Evolutionary conservation across 495 filamentous ascomycete genomes (phyloP).

Genomic region (Podospora conica): DNA sequence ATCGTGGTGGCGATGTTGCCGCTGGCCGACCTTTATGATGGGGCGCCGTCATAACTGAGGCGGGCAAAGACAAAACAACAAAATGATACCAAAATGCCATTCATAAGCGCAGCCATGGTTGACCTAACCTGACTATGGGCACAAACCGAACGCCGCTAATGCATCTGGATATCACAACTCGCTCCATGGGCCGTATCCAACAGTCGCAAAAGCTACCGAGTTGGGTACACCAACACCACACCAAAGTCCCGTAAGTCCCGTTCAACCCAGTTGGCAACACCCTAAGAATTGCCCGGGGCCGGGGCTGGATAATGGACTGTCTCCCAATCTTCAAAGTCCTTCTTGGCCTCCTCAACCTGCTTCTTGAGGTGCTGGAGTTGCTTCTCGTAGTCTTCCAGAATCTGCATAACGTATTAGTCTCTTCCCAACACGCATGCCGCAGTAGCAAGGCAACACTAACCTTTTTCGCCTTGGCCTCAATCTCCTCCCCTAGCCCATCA

Average conservation of each 20-base stretch:
- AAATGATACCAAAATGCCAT: background rate
- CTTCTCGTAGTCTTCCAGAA: slow-evolving; percentile 81
- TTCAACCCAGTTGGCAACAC: slow-evolving; percentile 12
- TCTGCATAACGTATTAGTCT: slow-evolving; percentile 44
- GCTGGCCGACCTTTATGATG: background rate
- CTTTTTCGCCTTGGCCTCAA: slow-evolving; percentile 77
- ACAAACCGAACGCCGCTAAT: slow-evolving; percentile 6
- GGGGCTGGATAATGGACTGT: slow-evolving; percentile 41
- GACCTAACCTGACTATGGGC: background rate
- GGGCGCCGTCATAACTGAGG: background rate
- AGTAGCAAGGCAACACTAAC: slow-evolving; percentile 43
- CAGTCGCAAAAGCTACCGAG: background rate
- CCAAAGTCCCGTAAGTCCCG: slow-evolving; percentile 4
- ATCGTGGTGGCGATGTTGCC: background rate
- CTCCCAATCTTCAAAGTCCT: slow-evolving; percentile 74
- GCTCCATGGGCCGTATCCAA: background rate
- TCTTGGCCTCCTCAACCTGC: slow-evolving; percentile 69
- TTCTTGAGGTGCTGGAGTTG: slow-evolving; percentile 81
- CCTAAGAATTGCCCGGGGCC: slow-evolving; percentile 14
- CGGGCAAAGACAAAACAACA: background rate
- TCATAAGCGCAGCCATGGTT: background rate
- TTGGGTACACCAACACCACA: background rate
- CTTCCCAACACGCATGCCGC: background rate
- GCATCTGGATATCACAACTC: slow-evolving; percentile 4
- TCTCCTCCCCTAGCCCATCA: slow-evolving; percentile 65